phyloP scores from a whole-genome alignment of 2,329 filamentous ascomycete genomes.

The Davidsoniella australis region DNA sequence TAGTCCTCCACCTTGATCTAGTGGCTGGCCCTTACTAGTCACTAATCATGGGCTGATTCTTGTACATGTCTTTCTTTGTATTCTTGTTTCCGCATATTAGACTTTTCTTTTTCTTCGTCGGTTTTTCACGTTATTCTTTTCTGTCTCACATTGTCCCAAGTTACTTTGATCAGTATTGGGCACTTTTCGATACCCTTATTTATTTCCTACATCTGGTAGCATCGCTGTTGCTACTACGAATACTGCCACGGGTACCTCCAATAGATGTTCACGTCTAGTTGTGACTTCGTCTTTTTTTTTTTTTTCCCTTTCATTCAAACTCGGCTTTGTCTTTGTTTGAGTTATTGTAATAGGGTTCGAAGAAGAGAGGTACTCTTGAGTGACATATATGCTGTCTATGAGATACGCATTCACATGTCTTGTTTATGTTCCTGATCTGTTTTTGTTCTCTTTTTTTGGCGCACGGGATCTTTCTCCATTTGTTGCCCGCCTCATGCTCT shows the following conservation, averaged over 20 bases:
- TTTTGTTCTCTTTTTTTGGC: not conserved
- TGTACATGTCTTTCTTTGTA: conserved; percentile 6
- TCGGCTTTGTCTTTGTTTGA: too few relatives aligned
- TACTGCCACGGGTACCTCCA: too few relatives aligned
- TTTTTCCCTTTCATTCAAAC: too few relatives aligned
- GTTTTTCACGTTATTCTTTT: conserved; percentile 4
- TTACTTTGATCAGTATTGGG: conserved; percentile 2
- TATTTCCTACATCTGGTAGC: not conserved
- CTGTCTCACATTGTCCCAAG: not conserved
- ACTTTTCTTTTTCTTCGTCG: conserved; percentile 7
- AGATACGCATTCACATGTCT: not conserved
- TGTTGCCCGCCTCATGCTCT: too few relatives aligned
- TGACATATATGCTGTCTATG: too few relatives aligned
- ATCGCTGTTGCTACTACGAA: not conserved
- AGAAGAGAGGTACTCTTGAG: too few relatives aligned
- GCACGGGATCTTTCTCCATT: not conserved
- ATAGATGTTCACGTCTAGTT: too few relatives aligned
- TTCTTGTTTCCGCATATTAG: not conserved
- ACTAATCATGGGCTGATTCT: not conserved
- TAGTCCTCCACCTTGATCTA: not conserved
- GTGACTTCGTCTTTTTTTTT: too few relatives aligned
- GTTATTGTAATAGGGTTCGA: too few relatives aligned
- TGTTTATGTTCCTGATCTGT: not conserved
- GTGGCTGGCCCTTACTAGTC: not conserved
- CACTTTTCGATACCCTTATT: conserved; percentile 12